Evolutionary conservation across 129 eudicot species (phyloP).

Genomic region (Apium graveolens): DNA sequence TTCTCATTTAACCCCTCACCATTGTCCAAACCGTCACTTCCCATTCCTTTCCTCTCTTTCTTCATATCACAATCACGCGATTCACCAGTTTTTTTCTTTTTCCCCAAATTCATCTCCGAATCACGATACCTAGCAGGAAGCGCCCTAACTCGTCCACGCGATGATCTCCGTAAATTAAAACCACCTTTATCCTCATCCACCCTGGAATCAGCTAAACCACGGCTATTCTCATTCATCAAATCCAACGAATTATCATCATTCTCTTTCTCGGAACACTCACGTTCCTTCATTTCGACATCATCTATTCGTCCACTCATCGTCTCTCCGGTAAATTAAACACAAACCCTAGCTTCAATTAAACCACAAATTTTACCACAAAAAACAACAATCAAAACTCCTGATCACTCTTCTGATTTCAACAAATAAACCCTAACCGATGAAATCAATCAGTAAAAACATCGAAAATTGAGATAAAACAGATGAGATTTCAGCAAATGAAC

Average conservation of each 20-base stretch:
- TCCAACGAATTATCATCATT: background rate
- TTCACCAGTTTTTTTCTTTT: no score
- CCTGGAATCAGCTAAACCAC: background rate
- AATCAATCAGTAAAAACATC: background rate
- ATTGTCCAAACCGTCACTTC: background rate
- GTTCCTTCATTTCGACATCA: no score
- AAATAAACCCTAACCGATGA: background rate
- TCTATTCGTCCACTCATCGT: background rate
- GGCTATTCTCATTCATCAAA: no score
- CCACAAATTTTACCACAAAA: background rate
- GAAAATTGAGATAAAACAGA: no score
- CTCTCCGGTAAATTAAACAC: no score
- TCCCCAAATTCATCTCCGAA: background rate
- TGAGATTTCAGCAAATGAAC: no score
- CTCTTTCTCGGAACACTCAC: background rate
- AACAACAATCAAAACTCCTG: background rate
- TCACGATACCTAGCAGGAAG: background rate
- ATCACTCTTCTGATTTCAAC: background rate
- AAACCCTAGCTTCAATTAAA: background rate
- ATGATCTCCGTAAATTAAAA: background rate
- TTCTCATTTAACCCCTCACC: no score
- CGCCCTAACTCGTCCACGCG: background rate
- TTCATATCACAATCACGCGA: background rate
- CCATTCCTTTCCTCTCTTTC: background rate
- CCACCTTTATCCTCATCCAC: background rate